Base-by-base conservation (phyloP, 176 grass and related monocot genomes). In the Chrysopogon serrulatus region DNA sequence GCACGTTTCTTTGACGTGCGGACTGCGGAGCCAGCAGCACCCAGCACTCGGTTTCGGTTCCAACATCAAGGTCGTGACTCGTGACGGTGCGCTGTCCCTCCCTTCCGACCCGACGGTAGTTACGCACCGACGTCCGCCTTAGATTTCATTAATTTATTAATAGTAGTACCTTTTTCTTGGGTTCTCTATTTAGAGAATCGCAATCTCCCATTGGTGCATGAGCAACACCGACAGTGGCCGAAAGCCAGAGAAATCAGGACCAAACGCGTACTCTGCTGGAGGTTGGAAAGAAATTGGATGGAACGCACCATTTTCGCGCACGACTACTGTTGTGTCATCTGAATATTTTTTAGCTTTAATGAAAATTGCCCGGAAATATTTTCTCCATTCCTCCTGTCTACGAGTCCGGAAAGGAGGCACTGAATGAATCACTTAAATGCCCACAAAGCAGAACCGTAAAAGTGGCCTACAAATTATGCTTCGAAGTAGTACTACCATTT, bases 31-130 rank as follows among this genome's bases (percentile, higher is more conserved):
- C 15, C 54, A 36, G 61, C 26, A n/a, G n/a, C 4, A 31, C 47
- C 41, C 17, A n/a, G 4, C 1, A 16, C 43, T 85, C 26, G 65
- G 84, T 81, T 67, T 79, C 40, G 68, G 78, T 75, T 67, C 45
- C 19, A 16, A 57, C 60, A 43, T 76, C 78, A 8, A 6, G n/a
- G 14, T 60, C 27, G 56, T 10, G 8, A 4, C 33, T 34, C 5
- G 10, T 26, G 78, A 43, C 21, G 62, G 14, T 68, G 70, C 56
- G 85, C 59, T 67, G 78, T 81, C 78, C 26, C 16, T 12, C 7
- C 0, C n/a, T n/a, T n/a, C n/a, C n/a, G n/a, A n/a, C n/a, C n/a
- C 21, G n/a, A 5, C 78, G 36, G 81, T 70, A 30, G 80, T 48
- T 60, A 48, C 60, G 21, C 43, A 26, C 63, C 43, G 63, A 68